Conservation (phyloP, 2,329 filamentous ascomycete species). For the Alternaria ventricosa region DNA sequence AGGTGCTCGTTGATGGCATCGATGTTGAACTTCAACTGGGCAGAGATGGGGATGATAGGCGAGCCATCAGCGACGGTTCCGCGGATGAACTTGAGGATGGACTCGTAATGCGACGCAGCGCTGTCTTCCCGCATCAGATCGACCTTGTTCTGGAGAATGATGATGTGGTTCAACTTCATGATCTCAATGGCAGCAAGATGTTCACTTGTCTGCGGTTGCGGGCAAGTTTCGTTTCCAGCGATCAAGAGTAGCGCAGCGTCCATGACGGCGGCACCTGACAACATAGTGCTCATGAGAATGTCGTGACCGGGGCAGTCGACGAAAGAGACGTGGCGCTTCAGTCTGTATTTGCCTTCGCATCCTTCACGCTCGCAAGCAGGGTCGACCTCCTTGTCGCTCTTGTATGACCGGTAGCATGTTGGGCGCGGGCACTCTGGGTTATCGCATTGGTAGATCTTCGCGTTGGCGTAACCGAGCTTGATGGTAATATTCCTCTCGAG, state of each 20-base stretch:
- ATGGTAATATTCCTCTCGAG: slow-evolving; percentile 99
- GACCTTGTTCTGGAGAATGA: slow-evolving; percentile 99
- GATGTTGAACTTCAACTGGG: slow-evolving; percentile 99
- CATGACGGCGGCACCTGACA: slow-evolving; percentile 99
- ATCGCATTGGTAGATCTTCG: slow-evolving; percentile 99
- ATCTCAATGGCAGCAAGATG: slow-evolving; percentile 99
- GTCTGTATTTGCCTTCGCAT: slow-evolving; percentile 83
- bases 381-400: slow-evolving; percentile 98
- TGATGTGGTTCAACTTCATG: slow-evolving; percentile 99
- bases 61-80: slow-evolving; percentile 95
- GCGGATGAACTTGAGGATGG: slow-evolving; percentile 97
- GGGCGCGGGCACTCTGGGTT: slow-evolving; percentile 89
- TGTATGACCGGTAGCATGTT: slow-evolving; percentile 95
- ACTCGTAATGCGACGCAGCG: slow-evolving; percentile 92
- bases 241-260: slow-evolving; percentile 95
- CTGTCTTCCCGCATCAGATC: slow-evolving; percentile 97
- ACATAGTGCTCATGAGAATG: slow-evolving; percentile 99
- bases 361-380: slow-evolving; percentile 94
- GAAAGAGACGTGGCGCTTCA: slow-evolving; percentile 75
- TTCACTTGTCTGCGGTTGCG: slow-evolving; percentile 97
- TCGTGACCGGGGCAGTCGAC: slow-evolving; percentile 99
- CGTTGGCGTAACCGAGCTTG: slow-evolving; percentile 99
- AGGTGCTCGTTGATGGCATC: slow-evolving; percentile 97
- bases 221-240: slow-evolving; percentile 97
- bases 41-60: slow-evolving; percentile 95